phyloP scores from a whole-genome alignment of 2,329 filamentous ascomycete species.

The Apiospora sp. region DNA sequence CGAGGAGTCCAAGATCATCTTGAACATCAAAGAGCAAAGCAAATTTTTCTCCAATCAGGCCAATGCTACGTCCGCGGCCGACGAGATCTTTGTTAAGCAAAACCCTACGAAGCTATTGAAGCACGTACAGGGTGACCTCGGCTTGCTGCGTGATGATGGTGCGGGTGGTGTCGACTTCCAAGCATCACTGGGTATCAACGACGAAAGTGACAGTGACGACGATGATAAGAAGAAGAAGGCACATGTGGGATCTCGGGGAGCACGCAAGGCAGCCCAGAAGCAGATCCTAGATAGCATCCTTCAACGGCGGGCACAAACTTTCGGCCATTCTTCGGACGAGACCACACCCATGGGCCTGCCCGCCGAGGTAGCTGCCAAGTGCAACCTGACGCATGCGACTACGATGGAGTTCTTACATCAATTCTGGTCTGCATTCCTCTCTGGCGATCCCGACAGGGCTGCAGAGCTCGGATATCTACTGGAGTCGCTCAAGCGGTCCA shows the following conservation, averaged over 20 bases:
- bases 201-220: conserved; percentile 74
- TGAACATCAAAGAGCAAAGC: conserved; percentile 89
- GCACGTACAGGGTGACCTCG: conserved; percentile 69
- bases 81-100: conserved; percentile 70
- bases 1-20: conserved; percentile 78
- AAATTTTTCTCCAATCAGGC: conserved; percentile 76
- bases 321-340: conserved; percentile 56
- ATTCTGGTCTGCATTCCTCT: conserved; percentile 93
- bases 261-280: conserved; percentile 69
- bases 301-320: conserved; percentile 67
- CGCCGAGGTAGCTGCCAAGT: conserved; percentile 64
- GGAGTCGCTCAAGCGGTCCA: conserved; percentile 80
- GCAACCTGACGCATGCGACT: conserved; percentile 81
- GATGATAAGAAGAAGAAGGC: conserved; percentile 58
- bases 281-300: conserved; percentile 72
- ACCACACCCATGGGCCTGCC: conserved; percentile 64
- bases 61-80: conserved; percentile 54
- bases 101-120: conserved; percentile 73
- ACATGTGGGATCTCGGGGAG: conserved; percentile 74
- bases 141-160: conserved; percentile 55
- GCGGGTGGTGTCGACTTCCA: conserved; percentile 66
- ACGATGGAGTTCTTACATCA: conserved; percentile 96
- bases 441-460: conserved; percentile 82
- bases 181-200: conserved; percentile 70
- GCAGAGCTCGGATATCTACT: conserved; percentile 82